Base-by-base conservation (phyloP, 2,329 filamentous ascomycete genomes). In the Kalmusia sp. region DNA sequence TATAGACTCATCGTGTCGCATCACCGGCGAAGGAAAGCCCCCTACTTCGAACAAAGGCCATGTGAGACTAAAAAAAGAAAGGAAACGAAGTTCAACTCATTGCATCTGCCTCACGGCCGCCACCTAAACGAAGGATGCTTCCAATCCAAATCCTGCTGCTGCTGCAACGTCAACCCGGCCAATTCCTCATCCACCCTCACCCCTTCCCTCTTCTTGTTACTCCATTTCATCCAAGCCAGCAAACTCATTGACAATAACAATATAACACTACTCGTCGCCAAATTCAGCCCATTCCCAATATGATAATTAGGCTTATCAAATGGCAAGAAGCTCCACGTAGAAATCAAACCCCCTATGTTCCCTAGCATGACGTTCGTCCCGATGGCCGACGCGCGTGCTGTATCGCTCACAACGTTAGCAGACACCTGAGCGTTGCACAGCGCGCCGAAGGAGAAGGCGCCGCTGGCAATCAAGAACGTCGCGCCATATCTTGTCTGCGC, bases 401-500 rank as follows among this genome's bases (percentile, higher is more conserved):
- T 89, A 61, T 91, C 89, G 3, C 85, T 86, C 6, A 90, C 82
- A 0, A 91, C 87, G 59, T 91, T 91, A 6, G 87, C 88, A 0
- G 87, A 84, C 0, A 83, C 85, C 50, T 90, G 82, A 0, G 87
- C 87, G 57, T 88, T 90, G 60, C 82, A 84, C 11, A 91, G 79
- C 0, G 87, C 80, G 0, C 87, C 88, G 39, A 85, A 82, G 3
- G 82, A 73, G 63, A 89, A 91, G 4, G 84, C 83, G 0, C 86
- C 87, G 6, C 79, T 79, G 1, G 87, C 83, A 49, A 90, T 86
- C 51, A 91, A 71, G 72, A 91, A 92, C 0, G 87, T 88, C 0
- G 87, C 89, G 0, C 82, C 88, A 67, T 91, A 92, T 15, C 87
- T 83, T 2, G 85, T 82, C 24, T 76, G 74, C 0, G 78, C 3